Evolutionary conservation across 2,329 filamentous ascomycete species (phyloP), one percentile per base, ranked within the genome.

Genomic region (Penicillium sp.): DNA sequence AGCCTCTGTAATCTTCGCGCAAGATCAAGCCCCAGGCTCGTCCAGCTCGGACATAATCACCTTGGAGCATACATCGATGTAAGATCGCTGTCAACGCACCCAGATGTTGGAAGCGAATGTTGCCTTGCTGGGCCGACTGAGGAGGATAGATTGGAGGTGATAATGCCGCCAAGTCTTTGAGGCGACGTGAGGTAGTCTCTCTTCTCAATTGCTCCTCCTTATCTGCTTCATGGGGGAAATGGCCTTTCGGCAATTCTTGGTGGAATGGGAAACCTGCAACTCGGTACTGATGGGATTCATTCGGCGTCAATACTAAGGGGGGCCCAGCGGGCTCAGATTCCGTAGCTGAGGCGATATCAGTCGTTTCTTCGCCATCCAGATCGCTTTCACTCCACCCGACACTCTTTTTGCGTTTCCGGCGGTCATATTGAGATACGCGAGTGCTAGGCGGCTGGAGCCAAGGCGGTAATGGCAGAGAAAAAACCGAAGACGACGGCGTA

Each of bases 11-110:
- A 47, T 80, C 82, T 45, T 84, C 80, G 46, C 87, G 82, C 45
- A 91, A 70, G 32, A 96, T 79, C 60, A 96, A 75, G 1, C 85
- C 87, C 80, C 90, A 93, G 0, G 89, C 88, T 56, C 89, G 80
- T 47, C 83, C 83, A 0, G 92, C 91, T 39, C 88, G 86, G 2
- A 79, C 61, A 56, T 91, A 86, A 65, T 95, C 88, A 32, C 85
- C 83, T 57, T 84, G 79, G 29, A 87, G 80, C 39, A 97, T 79
- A 65, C 87, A 90, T 35, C 83, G 83, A 70, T 94, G 87, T 63
- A 94, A 75, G 18, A 92, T 78, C 4, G 86, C 80, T 1, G 85
- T 85, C 54, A 96, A 74, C 12, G 86, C 82, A 52, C 82, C 79
- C 6, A 93, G 72, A 72, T 92, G 87, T 18, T 75, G 77, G 27